Percentiles rank a stretch among this genome's conserved stretches.
Evolutionary conservation across 106 monocot species (phyloP).

Genomic region (Acanthochlamys bracteata): DNA sequence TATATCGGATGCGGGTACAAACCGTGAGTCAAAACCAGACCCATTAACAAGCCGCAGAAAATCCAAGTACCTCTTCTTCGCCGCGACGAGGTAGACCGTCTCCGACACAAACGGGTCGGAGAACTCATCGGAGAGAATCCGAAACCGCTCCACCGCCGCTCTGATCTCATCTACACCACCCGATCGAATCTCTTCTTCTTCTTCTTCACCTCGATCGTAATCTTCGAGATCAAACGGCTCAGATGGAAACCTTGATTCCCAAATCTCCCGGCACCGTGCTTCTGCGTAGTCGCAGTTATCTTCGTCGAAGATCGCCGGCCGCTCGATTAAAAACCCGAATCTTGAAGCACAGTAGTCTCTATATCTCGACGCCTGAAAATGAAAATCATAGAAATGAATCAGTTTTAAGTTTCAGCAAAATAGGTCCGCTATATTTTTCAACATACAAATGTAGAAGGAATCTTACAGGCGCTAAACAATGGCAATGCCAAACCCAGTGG

Average conservation of each 20-base stretch:
- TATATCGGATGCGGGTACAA: conserved; percentile 72
- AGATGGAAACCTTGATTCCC: conserved; percentile 52
- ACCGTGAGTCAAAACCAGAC: conserved; percentile 6
- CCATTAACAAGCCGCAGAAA: conserved; percentile 46
- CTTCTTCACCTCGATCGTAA: too few species aligned
- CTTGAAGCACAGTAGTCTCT: conserved; percentile 59
- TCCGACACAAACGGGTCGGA: conserved; percentile 51
- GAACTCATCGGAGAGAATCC: conserved; percentile 24
- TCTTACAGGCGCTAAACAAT: conserved; percentile 55
- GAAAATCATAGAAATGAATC: conserved; percentile 15
- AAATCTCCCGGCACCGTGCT: conserved; percentile 52
- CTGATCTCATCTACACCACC: conserved; percentile 16
- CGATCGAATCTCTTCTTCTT: background rate
- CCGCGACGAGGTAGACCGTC: conserved; percentile 74
- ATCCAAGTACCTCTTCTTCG: conserved; percentile 48
- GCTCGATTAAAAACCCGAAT: conserved; percentile 61
- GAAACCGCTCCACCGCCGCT: conserved; percentile 16
- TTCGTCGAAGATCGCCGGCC: conserved; percentile 71
- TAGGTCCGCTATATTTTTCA: background rate
- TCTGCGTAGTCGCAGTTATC: conserved; percentile 78
- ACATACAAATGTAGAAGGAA: background rate
- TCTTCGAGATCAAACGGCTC: conserved; percentile 77
- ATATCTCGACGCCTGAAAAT: conserved; percentile 13
- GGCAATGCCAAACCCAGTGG: conserved; percentile 85
- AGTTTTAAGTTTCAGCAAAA: background rate